Conservation (phyloP, 768 basidiomycete species). For the Boletus pseudopeckii region DNA sequence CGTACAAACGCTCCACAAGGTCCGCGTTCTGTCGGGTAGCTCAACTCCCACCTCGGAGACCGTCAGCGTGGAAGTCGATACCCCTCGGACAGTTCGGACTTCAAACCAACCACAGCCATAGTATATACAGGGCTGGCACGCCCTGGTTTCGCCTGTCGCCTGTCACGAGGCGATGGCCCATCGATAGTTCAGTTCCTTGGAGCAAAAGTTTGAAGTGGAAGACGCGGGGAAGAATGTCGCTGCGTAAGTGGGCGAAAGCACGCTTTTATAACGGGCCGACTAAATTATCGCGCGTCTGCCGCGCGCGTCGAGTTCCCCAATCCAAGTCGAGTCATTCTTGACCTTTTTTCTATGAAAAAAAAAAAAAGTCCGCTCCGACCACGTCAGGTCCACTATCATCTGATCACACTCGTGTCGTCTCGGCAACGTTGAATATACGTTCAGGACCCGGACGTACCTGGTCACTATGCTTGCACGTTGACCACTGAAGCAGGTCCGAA, state of each 20-base stretch:
- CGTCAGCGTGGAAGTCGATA: background rate
- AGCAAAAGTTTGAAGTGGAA: too few species aligned
- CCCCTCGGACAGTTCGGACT: conserved; percentile 3
- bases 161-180: background rate
- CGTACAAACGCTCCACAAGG: background rate
- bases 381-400: background rate
- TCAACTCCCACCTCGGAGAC: background rate
- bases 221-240: background rate
- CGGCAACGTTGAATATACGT: background rate
- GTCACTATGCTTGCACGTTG: background rate
- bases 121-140: background rate
- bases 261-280: background rate
- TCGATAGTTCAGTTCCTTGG: background rate
- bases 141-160: background rate
- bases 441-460: background rate
- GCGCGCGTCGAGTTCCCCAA: too few species aligned
- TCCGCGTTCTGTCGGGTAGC: too few species aligned
- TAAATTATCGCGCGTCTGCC: background rate
- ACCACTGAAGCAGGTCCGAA: background rate
- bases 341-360: background rate
- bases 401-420: background rate
- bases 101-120: background rate
- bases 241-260: background rate
- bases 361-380: background rate
- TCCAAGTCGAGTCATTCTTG: background rate